Conservation (phyloP, 2,329 filamentous ascomycete genomes). For the Alternaria infectoria region DNA sequence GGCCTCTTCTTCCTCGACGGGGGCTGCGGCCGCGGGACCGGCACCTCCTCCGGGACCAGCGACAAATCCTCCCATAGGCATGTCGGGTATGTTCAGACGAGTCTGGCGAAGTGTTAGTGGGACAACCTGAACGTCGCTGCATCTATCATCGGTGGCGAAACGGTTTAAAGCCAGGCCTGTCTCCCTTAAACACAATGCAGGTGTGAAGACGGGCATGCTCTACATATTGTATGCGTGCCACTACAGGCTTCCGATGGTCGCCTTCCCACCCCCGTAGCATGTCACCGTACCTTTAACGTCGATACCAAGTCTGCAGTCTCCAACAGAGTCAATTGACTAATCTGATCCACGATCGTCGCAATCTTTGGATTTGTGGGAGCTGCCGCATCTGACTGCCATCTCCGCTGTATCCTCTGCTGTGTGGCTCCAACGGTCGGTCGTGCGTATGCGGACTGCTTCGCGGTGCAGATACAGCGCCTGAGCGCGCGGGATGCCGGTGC, state of each 20-base stretch:
- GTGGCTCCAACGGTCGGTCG: slow-evolving; percentile 42
- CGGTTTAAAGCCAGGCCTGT: neutral
- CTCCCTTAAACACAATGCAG: neutral
- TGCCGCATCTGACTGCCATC: slow-evolving; percentile 83
- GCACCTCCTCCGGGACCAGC: slow-evolving; percentile 61
- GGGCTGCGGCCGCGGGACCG: slow-evolving; percentile 67
- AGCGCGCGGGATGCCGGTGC: slow-evolving; percentile 52
- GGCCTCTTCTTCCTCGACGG: slow-evolving; percentile 80
- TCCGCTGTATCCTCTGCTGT: slow-evolving; percentile 60
- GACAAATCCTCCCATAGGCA: slow-evolving; percentile 91
- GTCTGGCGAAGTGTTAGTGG: slow-evolving; percentile 61
- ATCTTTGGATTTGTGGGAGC: slow-evolving; percentile 84
- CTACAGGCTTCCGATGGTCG: neutral
- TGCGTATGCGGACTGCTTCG: slow-evolving; percentile 30
- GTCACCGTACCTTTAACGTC: slow-evolving; percentile 79
- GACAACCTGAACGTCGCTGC: neutral
- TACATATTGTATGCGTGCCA: neutral
- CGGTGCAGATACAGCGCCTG: slow-evolving; percentile 52
- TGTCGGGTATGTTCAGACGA: slow-evolving; percentile 95
- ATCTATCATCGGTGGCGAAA: neutral
- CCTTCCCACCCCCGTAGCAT: neutral
- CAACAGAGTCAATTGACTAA: slow-evolving; percentile 95
- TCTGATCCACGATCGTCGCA: slow-evolving; percentile 92
- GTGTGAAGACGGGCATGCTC: neutral
- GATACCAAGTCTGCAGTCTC: slow-evolving; percentile 97